Evolutionary conservation across 768 basidiomycete genomes (phyloP).

Genomic region (Polyporus arcularius): DNA sequence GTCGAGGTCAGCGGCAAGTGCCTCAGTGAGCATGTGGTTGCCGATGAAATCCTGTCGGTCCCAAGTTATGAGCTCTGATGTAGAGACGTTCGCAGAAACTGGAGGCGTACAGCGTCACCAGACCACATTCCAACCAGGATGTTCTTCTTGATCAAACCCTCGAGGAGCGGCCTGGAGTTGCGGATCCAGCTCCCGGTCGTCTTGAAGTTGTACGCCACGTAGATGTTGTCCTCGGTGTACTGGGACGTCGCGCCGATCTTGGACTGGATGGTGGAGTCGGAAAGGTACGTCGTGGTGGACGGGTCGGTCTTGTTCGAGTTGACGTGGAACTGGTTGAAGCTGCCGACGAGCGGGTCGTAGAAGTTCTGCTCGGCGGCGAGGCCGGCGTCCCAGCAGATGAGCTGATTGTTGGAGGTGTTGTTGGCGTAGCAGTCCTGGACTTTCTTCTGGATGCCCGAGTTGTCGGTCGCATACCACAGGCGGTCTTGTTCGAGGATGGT

Average conservation of each 20-base stretch:
- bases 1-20: slow-evolving; percentile 40
- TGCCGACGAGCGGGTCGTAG: slow-evolving; percentile 50
- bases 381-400: slow-evolving; percentile 56
- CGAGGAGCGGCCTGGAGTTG: slow-evolving; percentile 44
- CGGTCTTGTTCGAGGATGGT: slow-evolving; percentile 43
- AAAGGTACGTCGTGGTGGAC: slow-evolving; percentile 43
- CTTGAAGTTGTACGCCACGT: slow-evolving; percentile 49
- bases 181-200: slow-evolving; percentile 58
- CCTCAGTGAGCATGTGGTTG: neutral
- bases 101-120: slow-evolving; percentile 51
- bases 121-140: slow-evolving; percentile 52
- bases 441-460: slow-evolving; percentile 45
- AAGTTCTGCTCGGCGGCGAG: slow-evolving; percentile 57
- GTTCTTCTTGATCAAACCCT: slow-evolving; percentile 58
- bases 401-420: slow-evolving; percentile 38
- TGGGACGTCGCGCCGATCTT: slow-evolving; percentile 44
- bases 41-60: neutral
- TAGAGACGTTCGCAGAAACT: neutral
- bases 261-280: slow-evolving; percentile 27
- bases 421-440: slow-evolving; percentile 53
- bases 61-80: neutral
- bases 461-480: slow-evolving; percentile 42
- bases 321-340: slow-evolving; percentile 56
- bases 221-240: slow-evolving; percentile 42
- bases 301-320: slow-evolving; percentile 41